A percentile compares a stretch with the other conserved stretches of the same genome.
phyloP scores from a whole-genome alignment of 306 rosid genomes.

The Betula pendula region DNA sequence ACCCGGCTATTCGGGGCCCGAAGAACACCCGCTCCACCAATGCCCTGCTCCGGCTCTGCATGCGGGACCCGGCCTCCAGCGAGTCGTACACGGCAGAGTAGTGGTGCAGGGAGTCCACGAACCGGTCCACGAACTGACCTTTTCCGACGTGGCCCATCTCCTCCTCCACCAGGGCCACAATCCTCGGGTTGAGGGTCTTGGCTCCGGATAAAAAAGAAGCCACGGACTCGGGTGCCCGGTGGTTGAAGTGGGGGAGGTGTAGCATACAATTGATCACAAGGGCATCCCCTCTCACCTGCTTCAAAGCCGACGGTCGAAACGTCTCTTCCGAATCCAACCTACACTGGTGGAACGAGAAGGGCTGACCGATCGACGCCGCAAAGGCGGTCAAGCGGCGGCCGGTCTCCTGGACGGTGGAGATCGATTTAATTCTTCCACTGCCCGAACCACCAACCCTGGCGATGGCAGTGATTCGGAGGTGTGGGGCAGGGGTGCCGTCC shows the following conservation, averaged over 20 bases:
- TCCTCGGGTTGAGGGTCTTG: slow-evolving; percentile 50
- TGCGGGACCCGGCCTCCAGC: slow-evolving; percentile 71
- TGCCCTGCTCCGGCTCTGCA: slow-evolving; percentile 59
- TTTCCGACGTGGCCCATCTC: slow-evolving; percentile 40
- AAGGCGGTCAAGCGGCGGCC: slow-evolving; percentile 68
- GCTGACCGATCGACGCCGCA: slow-evolving; percentile 72
- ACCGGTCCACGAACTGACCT: slow-evolving; percentile 54
- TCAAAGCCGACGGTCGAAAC: slow-evolving; percentile 52
- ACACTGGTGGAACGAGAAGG: slow-evolving; percentile 86
- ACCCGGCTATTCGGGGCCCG: slow-evolving; percentile 63
- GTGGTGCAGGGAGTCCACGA: slow-evolving; percentile 68
- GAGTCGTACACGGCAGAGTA: slow-evolving; percentile 83
- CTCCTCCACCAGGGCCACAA: slow-evolving; percentile 69
- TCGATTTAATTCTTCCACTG: slow-evolving; percentile 45
- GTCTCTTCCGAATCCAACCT: slow-evolving; percentile 76
- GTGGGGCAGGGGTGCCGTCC: slow-evolving; percentile 54
- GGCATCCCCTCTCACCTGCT: slow-evolving; percentile 75
- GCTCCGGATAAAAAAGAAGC: slow-evolving; percentile 67
- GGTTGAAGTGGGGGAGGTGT: slow-evolving; percentile 64
- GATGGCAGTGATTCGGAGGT: slow-evolving; percentile 75
- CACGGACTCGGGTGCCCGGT: slow-evolving; percentile 58
- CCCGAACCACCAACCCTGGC: slow-evolving; percentile 39
- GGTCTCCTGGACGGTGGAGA: slow-evolving; percentile 70
- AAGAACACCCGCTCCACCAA: slow-evolving; percentile 78
- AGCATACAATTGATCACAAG: slow-evolving; percentile 81